Conservation (phyloP, 176 grass and related monocot genomes). For the Urochloa ruziziensis region DNA sequence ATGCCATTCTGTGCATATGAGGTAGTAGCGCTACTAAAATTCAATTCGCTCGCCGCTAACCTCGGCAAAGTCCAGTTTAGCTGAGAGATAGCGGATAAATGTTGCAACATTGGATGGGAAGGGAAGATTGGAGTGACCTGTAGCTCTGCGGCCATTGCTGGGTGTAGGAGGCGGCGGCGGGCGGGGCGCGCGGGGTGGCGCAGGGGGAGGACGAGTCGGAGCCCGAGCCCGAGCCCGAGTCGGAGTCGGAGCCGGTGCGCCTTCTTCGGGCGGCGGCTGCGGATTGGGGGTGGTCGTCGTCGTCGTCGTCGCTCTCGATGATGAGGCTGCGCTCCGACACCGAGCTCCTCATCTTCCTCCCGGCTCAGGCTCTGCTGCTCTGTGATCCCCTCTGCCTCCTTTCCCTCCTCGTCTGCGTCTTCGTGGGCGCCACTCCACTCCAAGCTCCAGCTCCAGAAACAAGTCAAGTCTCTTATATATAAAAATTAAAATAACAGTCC, state of each 20-base stretch:
- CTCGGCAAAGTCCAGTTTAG: too few relatives aligned
- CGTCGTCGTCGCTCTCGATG: slow-evolving; percentile 70
- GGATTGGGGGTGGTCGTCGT: slow-evolving; percentile 10
- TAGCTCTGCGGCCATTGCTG: slow-evolving; percentile 94
- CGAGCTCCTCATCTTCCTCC: slow-evolving; percentile 50
- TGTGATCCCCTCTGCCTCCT: too few relatives aligned
- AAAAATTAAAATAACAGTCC: not conserved
- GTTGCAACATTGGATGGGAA: too few relatives aligned
- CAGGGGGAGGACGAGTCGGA: slow-evolving; percentile 57
- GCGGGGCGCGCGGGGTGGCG: slow-evolving; percentile 34
- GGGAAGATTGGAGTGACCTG: slow-evolving; percentile 43
- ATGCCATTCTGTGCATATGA: too few relatives aligned
- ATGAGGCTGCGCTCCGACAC: slow-evolving; percentile 56
- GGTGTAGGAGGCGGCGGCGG: slow-evolving; percentile 65
- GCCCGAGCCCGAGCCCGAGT: slow-evolving; percentile 17
- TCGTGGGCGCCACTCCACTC: too few relatives aligned
- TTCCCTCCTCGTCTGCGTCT: too few relatives aligned
- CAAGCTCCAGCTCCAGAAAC: too few relatives aligned
- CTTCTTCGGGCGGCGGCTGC: not conserved
- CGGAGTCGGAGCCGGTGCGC: slow-evolving; percentile 9
- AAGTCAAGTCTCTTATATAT: too few relatives aligned
- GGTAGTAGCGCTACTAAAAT: too few relatives aligned
- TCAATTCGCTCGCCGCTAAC: too few relatives aligned
- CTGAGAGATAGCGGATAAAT: too few relatives aligned
- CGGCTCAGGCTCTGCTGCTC: too few relatives aligned